These are phyloP conservation scores for Fusarium miscanthi DNA, from an alignment of 2,329 filamentous ascomycete genomes.

Conservation along the genomic window DNA sequence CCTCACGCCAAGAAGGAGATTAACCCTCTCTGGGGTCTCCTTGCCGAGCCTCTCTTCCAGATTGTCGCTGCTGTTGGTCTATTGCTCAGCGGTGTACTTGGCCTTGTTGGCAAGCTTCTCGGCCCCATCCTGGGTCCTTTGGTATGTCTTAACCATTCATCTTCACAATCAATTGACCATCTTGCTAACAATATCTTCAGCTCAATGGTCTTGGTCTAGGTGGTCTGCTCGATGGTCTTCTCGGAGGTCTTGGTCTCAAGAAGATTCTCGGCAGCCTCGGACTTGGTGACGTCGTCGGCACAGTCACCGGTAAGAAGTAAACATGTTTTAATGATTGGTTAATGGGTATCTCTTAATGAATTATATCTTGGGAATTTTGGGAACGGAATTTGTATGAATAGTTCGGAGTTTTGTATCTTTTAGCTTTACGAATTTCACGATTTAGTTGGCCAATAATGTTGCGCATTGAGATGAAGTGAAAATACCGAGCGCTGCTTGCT, in stretches of 20 bases:
- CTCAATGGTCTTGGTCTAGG: constrained; percentile 85
- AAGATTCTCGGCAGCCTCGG: constrained; percentile 81
- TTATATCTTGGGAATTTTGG: constrained; percentile 3
- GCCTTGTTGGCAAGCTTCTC: constrained; percentile 80
- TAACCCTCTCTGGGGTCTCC: constrained; percentile 86
- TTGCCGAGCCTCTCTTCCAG: constrained; percentile 89
- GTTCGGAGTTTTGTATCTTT: constrained; percentile 26
- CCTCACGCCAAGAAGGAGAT: constrained; percentile 95
- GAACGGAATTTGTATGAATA: constrained; percentile 13
- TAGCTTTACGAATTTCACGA: constrained; percentile 32
- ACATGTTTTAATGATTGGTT: not conserved
- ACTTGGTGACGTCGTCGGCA: constrained; percentile 60
- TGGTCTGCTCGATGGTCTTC: constrained; percentile 80
- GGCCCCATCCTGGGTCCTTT: constrained; percentile 44
- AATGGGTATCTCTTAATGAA: constrained; percentile 11
- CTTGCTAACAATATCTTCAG: constrained; percentile 44
- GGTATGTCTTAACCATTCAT: constrained; percentile 8
- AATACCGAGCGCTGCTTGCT: not conserved
- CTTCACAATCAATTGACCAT: not conserved
- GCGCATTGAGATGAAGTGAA: not conserved
- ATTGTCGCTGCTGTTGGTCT: constrained; percentile 91
- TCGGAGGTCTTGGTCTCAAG: constrained; percentile 80
- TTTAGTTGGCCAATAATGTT: constrained; percentile 23
- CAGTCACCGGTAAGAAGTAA: constrained; percentile 53
- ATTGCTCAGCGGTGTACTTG: constrained; percentile 83